Conservation (phyloP, 1,284 basidiomycete species). For the Leccinum subrobustum region DNA sequence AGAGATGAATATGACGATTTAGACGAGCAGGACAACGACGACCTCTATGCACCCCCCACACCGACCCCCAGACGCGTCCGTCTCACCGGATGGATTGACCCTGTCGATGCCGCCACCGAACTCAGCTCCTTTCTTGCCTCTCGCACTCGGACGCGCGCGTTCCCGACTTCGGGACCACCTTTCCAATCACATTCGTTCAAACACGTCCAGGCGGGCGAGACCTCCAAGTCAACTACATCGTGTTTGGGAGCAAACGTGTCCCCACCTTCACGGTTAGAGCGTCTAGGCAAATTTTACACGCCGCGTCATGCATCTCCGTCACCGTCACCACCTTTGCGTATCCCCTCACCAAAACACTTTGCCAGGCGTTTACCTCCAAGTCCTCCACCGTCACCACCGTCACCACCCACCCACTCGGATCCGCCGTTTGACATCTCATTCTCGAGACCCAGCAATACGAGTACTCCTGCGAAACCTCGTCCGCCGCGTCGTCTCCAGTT, state of each 20-base stretch:
- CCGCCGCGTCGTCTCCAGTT: background rate
- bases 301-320: slow-evolving; percentile 2
- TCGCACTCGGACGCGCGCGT: slow-evolving; percentile 4
- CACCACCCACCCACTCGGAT: slow-evolving; percentile 11
- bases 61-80: slow-evolving; percentile 39
- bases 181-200: background rate
- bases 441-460: slow-evolving; percentile 25
- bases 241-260: background rate
- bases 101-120: slow-evolving; percentile 43
- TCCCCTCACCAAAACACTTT: background rate
- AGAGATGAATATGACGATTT: background rate
- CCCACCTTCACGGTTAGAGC: background rate
- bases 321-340: background rate
- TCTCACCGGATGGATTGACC: slow-evolving; percentile 51
- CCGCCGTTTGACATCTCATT: slow-evolving; percentile 28
- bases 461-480: slow-evolving; percentile 29
- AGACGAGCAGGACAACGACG: slow-evolving; percentile 12
- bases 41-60: slow-evolving; percentile 12
- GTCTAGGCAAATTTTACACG: background rate
- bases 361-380: background rate
- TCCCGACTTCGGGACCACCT: background rate
- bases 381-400: slow-evolving; percentile 5
- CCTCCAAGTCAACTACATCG: background rate
- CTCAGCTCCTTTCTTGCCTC: slow-evolving; percentile 18
- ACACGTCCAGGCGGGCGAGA: background rate